A percentile compares a stretch with the other conserved stretches of the same genome.
These are phyloP conservation scores for Trichosporon inkin DNA, from an alignment of 1,284 basidiomycete genomes.

Conservation along the genomic window DNA sequence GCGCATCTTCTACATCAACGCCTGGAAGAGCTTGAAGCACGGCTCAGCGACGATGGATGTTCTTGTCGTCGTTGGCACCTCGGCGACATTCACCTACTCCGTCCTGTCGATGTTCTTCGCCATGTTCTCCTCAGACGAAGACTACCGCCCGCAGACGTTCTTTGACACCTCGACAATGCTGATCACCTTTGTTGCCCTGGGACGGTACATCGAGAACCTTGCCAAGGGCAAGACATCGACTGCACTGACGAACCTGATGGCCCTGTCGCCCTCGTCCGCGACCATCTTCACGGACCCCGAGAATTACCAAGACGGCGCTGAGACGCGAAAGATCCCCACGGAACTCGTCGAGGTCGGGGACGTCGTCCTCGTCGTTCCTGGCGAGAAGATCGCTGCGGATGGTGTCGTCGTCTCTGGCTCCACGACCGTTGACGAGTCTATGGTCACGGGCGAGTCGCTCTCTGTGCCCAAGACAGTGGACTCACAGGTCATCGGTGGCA, in stretches of 20 bases:
- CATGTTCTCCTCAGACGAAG: constrained; percentile 56
- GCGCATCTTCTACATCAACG: constrained; percentile 77
- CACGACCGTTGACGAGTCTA: constrained; percentile 90
- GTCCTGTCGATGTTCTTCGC: constrained; percentile 66
- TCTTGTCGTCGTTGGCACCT: constrained; percentile 90
- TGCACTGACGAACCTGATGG: constrained; percentile 92
- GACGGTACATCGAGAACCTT: constrained; percentile 90
- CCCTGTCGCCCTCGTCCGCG: constrained; percentile 88
- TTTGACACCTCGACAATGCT: constrained; percentile 99
- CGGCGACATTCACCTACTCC: constrained; percentile 89
- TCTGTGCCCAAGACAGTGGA: constrained; percentile 79
- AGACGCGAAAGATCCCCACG: constrained; percentile 82
- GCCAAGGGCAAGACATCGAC: constrained; percentile 97
- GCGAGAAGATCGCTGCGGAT: constrained; percentile 95
- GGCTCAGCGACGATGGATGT: constrained; percentile 84
- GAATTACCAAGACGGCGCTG: constrained; percentile 60
- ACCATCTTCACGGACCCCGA: constrained; percentile 71
- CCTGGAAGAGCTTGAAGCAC: constrained; percentile 87
- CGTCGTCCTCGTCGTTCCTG: constrained; percentile 87
- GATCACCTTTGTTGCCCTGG: constrained; percentile 93
- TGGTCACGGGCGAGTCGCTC: constrained; percentile 94
- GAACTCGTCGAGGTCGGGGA: constrained; percentile 95
- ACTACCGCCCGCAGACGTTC: constrained; percentile 80
- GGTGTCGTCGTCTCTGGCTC: constrained; percentile 81
- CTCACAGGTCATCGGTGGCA: constrained; percentile 88